Evolutionary conservation across 768 basidiomycete genomes (phyloP).

Genomic region (Mycena rosella): DNA sequence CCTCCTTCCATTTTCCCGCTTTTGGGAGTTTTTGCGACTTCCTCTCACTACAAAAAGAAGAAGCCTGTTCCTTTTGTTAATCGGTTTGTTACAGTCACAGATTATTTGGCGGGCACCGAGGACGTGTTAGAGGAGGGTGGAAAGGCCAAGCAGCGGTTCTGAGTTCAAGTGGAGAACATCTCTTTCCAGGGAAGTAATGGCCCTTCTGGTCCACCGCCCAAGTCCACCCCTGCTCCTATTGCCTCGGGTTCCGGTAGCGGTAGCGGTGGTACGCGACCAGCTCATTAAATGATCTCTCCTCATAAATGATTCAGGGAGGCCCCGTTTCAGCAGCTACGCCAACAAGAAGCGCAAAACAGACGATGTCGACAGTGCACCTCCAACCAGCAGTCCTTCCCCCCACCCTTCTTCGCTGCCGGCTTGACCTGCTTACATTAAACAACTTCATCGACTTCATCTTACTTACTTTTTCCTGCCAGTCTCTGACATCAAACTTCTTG

Average conservation of each 20-base stretch:
- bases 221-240: background rate
- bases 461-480: too few species aligned
- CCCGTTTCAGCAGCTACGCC: constrained; percentile 6
- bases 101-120: background rate
- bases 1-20: background rate
- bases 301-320: background rate
- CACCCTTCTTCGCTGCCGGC: too few species aligned
- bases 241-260: background rate
- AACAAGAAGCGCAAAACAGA: too few species aligned
- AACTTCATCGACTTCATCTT: too few species aligned
- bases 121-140: background rate
- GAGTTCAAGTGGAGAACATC: background rate
- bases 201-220: background rate
- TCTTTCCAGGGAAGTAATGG: too few species aligned
- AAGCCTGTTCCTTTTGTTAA: background rate
- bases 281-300: background rate
- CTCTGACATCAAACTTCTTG: too few species aligned
- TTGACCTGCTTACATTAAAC: too few species aligned
- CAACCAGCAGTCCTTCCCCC: too few species aligned
- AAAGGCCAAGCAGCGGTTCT: background rate
- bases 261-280: background rate
- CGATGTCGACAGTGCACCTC: too few species aligned
- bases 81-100: background rate
- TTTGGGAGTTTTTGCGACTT: background rate
- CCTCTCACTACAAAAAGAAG: background rate